Conservation (phyloP, 1,284 basidiomycete genomes). For the Cystobasidium sp. region DNA sequence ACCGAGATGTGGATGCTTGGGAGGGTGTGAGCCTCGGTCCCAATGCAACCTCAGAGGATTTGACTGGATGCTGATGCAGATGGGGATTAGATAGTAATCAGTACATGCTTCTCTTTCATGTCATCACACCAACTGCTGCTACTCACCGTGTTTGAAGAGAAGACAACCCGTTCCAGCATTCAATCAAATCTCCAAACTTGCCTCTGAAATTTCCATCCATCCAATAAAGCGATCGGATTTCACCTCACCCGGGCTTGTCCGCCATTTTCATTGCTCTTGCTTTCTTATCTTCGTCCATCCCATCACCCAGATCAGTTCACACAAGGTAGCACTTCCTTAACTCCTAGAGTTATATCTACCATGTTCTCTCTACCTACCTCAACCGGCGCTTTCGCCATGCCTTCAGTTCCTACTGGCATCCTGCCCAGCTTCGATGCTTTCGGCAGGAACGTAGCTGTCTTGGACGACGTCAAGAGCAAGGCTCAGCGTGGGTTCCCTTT, state of each 20-base stretch:
- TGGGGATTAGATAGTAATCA: no score
- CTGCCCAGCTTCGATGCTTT: slow-evolving; percentile 33
- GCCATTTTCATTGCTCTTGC: neutral
- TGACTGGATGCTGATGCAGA: slow-evolving; percentile 38
- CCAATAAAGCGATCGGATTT: neutral
- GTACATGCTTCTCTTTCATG: neutral
- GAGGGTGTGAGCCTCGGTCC: neutral
- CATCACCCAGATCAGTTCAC: neutral
- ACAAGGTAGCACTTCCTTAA: slow-evolving; percentile 1
- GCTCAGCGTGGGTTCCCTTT: slow-evolving; percentile 37
- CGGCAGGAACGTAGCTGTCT: slow-evolving; percentile 40
- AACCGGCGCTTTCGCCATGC: slow-evolving; percentile 40
- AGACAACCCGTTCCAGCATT: neutral
- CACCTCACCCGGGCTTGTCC: slow-evolving; percentile 10
- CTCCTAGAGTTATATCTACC: slow-evolving; percentile 4
- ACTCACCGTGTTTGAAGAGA: slow-evolving; percentile 40
- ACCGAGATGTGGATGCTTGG: slow-evolving; percentile 30
- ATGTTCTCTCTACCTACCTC: slow-evolving; percentile 46
- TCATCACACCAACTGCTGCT: neutral
- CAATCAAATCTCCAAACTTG: slow-evolving; percentile 8
- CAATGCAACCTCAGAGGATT: slow-evolving; percentile 39
- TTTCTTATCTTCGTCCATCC: neutral
- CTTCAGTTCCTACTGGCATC: slow-evolving; percentile 34
- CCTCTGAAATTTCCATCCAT: neutral
- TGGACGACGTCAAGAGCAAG: slow-evolving; percentile 50